A percentile compares a stretch with the other conserved stretches of the same genome.
These are phyloP conservation scores for Penicillium soppii DNA, from an alignment of 495 filamentous ascomycete genomes.

Conservation along the genomic window DNA sequence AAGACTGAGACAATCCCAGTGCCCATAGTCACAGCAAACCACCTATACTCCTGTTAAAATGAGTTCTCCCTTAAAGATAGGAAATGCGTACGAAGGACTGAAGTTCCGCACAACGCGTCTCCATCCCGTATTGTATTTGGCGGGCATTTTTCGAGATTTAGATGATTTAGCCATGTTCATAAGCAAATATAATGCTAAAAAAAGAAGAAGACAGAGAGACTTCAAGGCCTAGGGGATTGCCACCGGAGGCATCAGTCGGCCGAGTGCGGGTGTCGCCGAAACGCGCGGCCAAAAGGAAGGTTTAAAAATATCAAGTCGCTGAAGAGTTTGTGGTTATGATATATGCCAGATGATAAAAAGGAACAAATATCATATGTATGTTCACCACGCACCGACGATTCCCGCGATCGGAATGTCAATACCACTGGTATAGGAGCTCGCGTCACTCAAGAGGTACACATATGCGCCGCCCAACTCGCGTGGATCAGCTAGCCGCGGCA, in stretches of 20 bases:
- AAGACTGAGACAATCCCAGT: constrained; percentile 50
- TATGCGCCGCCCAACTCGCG: constrained; percentile 43
- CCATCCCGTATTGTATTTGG: constrained; percentile 38
- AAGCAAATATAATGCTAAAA: not conserved
- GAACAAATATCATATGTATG: too few relatives aligned
- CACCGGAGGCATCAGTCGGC: not conserved
- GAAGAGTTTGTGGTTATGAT: too few relatives aligned
- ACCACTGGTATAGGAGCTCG: constrained; percentile 34
- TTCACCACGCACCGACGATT: too few relatives aligned
- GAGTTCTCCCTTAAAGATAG: not conserved
- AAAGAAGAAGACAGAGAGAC: not conserved
- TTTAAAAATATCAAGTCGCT: too few relatives aligned
- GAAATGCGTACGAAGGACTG: constrained; percentile 42
- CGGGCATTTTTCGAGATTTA: not conserved
- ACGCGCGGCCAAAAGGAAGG: not conserved
- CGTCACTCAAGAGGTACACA: constrained; percentile 37
- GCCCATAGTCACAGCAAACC: constrained; percentile 51
- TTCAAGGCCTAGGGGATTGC: not conserved
- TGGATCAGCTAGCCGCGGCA: constrained; percentile 39
- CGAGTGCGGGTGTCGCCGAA: constrained; percentile 1
- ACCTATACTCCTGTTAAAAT: constrained; percentile 17
- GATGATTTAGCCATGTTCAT: not conserved
- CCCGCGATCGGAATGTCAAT: constrained; percentile 42
- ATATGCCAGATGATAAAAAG: too few relatives aligned
- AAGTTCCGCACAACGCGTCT: constrained; percentile 46